Evolutionary conservation across 2,329 filamentous ascomycete species (phyloP), one percentile per base, ranked within the genome.

Genomic region (Penicillium expansum): DNA sequence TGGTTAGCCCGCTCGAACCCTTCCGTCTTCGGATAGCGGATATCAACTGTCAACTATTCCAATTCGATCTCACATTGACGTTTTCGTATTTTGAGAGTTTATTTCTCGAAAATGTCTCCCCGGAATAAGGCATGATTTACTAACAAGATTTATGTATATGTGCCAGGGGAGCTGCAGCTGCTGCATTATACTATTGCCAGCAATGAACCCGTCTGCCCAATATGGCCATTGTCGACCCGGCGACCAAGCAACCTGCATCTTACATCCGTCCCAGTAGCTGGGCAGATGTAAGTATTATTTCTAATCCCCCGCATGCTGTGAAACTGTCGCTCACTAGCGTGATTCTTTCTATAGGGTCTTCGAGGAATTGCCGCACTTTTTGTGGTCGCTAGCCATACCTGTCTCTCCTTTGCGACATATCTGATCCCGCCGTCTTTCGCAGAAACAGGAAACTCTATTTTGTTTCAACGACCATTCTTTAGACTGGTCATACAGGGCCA

Each of bases 401-500:
- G 77, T 11, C 76, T 82, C 44, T 77, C 79, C 48, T 84, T 82
- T 67, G 79, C 81, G 60, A 73, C 74, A 58, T 75, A 76, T 16
- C 72, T 83, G n/a, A 79, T 84, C 61, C 72, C 76, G 33, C 77
- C 81, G 6, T 74, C 76, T 53, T 73, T 74, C 33, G 70, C 70
- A n/a, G 74, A 80, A 47, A 77, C 77, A 29, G 72, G 73, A 3
- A 66, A 75, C 1, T 79, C 82, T 5, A 76, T 78, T 48, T 61
- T 84, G 30, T 77, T 86, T 58, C 84, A 87, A 69, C 76, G 79
- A 39, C 85, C 84, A 14, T 82, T 83, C 64, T 73, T 87, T 56
- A 82, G 85, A 55, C 79, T 87, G 47, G 75, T 83, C 38, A 77
- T 82, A 48, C 83, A 85, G 65, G 84, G 86, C 22, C 80, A 86